phyloP scores from a whole-genome alignment of 352 stramenopile genomes.

The Albugo laibachii region DNA sequence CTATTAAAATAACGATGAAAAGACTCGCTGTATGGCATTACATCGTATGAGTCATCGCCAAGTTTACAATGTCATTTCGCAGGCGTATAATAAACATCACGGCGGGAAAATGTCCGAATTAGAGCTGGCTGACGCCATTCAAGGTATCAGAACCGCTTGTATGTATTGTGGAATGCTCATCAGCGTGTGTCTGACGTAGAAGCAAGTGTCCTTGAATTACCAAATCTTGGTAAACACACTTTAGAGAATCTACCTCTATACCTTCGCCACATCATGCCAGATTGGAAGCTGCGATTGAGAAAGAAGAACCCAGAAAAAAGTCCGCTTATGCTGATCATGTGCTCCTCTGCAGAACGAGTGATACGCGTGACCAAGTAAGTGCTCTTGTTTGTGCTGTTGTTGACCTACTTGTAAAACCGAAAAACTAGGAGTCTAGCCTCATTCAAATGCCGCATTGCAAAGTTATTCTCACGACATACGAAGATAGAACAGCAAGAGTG shows the following conservation, averaged over 20 bases:
- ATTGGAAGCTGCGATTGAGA: conserved; percentile 57
- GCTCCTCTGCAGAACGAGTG: conserved; percentile 77
- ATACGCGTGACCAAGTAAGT: conserved; percentile 87
- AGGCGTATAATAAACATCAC: conserved; percentile 52
- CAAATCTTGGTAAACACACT: conserved; percentile 60
- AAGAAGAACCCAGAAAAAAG: conserved; percentile 71
- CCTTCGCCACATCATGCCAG: conserved; percentile 44
- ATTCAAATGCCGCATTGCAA: conserved; percentile 84
- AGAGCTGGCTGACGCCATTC: conserved; percentile 62
- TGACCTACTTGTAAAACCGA: neutral
- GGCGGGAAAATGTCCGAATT: conserved; percentile 60
- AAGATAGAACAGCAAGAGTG: conserved; percentile 79
- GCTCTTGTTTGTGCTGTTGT: neutral
- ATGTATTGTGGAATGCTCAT: neutral
- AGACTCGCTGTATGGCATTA: too few species aligned
- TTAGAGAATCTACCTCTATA: conserved; percentile 49
- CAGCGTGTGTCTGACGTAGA: conserved; percentile 13
- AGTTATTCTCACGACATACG: conserved; percentile 92
- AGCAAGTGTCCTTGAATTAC: conserved; percentile 34
- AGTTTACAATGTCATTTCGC: conserved; percentile 57
- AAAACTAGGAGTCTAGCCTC: conserved; percentile 28
- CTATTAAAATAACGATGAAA: too few species aligned
- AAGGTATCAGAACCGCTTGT: conserved; percentile 14
- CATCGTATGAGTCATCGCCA: too few species aligned
- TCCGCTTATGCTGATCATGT: conserved; percentile 82